Conservation (phyloP, 106 monocot genomes). For the Dendrobium officinale region DNA sequence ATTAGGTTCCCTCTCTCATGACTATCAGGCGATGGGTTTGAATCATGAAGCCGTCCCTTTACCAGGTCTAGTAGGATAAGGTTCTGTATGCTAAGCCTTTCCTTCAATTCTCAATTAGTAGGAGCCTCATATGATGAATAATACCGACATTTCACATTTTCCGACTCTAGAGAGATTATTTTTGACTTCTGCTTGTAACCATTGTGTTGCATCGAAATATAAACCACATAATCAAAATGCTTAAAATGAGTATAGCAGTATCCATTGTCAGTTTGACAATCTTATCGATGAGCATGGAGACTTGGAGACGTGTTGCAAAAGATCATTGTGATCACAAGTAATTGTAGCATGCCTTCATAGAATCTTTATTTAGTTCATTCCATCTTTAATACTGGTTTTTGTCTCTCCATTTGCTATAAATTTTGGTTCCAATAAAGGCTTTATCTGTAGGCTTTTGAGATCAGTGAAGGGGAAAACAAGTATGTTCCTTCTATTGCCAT, state of each 20-base stretch:
- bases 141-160: not conserved
- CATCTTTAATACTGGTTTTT: not conserved
- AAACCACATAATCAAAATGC: not conserved
- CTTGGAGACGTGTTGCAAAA: not conserved
- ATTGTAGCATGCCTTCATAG: not conserved
- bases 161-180: not conserved
- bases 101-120: not conserved
- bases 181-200: not conserved
- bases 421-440: not conserved
- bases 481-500: constrained; percentile 89
- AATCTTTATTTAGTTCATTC: not conserved
- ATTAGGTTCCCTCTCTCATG: too few relatives aligned
- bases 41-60: too few relatives aligned
- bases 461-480: constrained; percentile 38
- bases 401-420: not conserved
- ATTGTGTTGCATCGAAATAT: not conserved
- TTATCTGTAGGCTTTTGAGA: constrained; percentile 24
- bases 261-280: not conserved
- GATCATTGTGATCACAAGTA: not conserved
- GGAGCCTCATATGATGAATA: not conserved
- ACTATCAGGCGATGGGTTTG: too few relatives aligned
- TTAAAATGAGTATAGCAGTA: not conserved
- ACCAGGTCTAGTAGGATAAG: not conserved
- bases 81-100: not conserved
- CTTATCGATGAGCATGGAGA: not conserved